These are phyloP conservation scores for Salix brachista DNA, from an alignment of 345 rosid species.

Conservation along the genomic window DNA sequence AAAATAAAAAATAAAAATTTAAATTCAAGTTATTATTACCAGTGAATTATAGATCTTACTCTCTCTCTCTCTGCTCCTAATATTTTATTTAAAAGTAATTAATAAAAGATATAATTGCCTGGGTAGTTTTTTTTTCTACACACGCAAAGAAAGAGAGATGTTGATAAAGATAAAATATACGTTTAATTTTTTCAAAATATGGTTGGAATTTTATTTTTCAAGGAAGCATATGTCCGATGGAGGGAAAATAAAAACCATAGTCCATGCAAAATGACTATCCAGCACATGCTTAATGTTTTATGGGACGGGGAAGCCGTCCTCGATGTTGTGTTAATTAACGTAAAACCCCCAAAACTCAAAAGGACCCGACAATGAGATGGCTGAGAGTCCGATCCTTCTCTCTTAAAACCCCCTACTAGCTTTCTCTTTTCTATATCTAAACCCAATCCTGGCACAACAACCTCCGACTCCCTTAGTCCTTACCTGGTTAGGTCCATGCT, in stretches of 20 bases:
- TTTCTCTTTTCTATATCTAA: background rate
- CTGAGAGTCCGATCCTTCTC: background rate
- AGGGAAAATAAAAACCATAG: constrained; percentile 41
- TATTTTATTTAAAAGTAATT: no score
- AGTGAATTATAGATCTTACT: no score
- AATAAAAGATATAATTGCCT: no score
- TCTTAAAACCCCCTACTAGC: background rate
- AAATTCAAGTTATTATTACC: no score
- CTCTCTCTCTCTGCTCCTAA: no score
- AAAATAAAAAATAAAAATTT: no score
- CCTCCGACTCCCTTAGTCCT: constrained; percentile 3
- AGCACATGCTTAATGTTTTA: constrained; percentile 17
- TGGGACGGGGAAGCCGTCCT: background rate
- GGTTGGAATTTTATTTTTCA: background rate
- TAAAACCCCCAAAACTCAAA: constrained; percentile 18
- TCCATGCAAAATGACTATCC: constrained; percentile 22
- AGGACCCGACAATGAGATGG: background rate
- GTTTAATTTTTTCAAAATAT: no score
- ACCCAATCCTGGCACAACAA: background rate
- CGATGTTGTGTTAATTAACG: background rate
- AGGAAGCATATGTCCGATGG: constrained; percentile 21
- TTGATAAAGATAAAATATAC: no score
- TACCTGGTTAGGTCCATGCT: background rate
- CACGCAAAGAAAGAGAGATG: no score
- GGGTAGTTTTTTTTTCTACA: no score